Evolutionary conservation across 306 rosid species (phyloP).

Genomic region (Abrus pulchellus): DNA sequence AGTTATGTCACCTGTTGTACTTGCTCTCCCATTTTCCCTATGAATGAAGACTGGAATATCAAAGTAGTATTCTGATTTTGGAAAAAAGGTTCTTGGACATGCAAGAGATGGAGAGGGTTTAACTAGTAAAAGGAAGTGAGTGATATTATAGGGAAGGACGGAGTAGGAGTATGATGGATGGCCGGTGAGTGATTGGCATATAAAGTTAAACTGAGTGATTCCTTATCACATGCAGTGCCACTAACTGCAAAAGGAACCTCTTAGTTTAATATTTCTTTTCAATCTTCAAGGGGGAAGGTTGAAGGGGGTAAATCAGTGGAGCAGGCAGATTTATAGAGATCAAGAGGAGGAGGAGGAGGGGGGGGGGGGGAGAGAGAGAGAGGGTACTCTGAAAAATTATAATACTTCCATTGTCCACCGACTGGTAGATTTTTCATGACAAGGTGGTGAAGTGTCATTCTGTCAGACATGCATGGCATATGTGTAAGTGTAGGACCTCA

Average conservation of each 20-base stretch:
- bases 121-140: conserved; percentile 8
- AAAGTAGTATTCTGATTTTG: conserved; percentile 40
- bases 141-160: conserved; percentile 52
- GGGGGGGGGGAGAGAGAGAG: conserved; percentile 34
- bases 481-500: conserved; percentile 47
- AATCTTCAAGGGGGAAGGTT: conserved; percentile 53
- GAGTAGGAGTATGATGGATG: conserved; percentile 44
- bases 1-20: conserved; percentile 65
- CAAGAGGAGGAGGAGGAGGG: conserved; percentile 27
- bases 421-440: conserved; percentile 51
- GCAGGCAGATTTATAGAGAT: conserved; percentile 77
- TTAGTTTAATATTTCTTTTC: conserved; percentile 59
- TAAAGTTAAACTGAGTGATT: conserved; percentile 63
- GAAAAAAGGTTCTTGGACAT: conserved; percentile 7
- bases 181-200: conserved; percentile 49
- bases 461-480: conserved; percentile 62
- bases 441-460: conserved; percentile 65
- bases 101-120: conserved; percentile 23
- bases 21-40: conserved; percentile 75
- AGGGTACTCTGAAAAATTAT: conserved; percentile 9
- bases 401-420: conserved; percentile 55
- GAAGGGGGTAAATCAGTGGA: conserved; percentile 57
- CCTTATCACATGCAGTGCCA: conserved; percentile 78
- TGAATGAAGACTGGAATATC: conserved; percentile 35
- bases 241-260: conserved; percentile 56